Base-by-base conservation (phyloP, 139 green algal species). In the Axilococcus clingmanii region DNA sequence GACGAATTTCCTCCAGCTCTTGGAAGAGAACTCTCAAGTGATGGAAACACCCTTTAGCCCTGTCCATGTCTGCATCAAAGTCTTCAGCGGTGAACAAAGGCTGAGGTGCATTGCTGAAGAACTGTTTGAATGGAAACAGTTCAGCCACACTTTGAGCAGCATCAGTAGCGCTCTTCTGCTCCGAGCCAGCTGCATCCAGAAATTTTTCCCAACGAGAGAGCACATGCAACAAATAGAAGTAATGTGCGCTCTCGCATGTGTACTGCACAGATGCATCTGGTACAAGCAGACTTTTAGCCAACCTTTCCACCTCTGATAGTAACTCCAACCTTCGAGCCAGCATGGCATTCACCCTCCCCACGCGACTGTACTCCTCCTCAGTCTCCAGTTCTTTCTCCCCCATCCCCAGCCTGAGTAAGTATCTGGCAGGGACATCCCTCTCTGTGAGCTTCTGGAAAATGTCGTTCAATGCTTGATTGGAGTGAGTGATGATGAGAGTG, bases 211-310 rank as follows among this genome's bases (percentile, higher is more conserved):
- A 95, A 27, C 78, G 74, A 32, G 71, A 69, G 33, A 96, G 66
- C 50, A 99, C 83, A 58, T 98, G 88, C 57, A 98, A 63, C 60
- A 97, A 73, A 87, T 86, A 99, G 66, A 99, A 99, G 78, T 97
- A 75, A 4, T 61, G 81, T 1, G 87, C 87, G 1, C 79, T 97
- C 74, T 99, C 92, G 58, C 92, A 99, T 5, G 90, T 97, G 76
- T 96, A 94, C 6, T 78, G 76, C 47, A 84, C 75, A 24, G 84
- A 65, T 42, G 66, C 50, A 12, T 67, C 62, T 27, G 89, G 60
- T 1, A 50, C 33, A 46, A 89, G 65, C 36, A 81, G 65, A 20
- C 27, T 48, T n/a, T 45, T 29, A 17, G 85, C 76, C 67, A 94
- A 65, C 52, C 59, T 62, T 64, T 88, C 81, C 40, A 94, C 80